Base-by-base conservation (phyloP, 768 basidiomycete genomes). In the Auricularia cornea region DNA sequence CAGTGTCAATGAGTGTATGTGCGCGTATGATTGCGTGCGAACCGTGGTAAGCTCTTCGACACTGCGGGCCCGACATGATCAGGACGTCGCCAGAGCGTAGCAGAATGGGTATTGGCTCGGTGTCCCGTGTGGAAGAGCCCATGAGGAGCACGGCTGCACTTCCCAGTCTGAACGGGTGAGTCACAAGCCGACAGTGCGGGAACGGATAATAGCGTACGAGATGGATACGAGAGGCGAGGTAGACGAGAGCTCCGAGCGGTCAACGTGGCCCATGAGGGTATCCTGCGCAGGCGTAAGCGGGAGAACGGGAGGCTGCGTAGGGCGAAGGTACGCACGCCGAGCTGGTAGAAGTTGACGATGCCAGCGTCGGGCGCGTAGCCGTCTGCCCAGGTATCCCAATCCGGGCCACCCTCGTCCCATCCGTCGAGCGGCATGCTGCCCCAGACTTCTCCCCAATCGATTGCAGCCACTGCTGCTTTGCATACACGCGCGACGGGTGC, bases 241-340 rank as follows among this genome's bases (percentile, higher is more conserved):
- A 2, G 92, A 86, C 68, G 94, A 96, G 10, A 96, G 81, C 75
- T 99, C 96, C 26, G 95, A 94, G 23, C 92, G 89, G 73, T 99
- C 96, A n/a, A 97, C 92, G 72, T 99, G 96, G 0, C 85, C 96
- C 89, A 98, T 98, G 23, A 99, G 83, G 0, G 94, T 92, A 66
- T 98, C 94, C 83, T 87, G 65, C 59, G 23, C n/a, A n/a, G n/a
- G n/a, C 61, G 26, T 54, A 18, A 14, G 54, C 29, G 10, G 2
- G 2, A n/a, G 63, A 56, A 52, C 20, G 29, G 60, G n/a, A 14
- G 16, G 35, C 1, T 29, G 31, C 30, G 18, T 30, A 2, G 31
- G 23, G 60, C 26, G 2, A 41, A 28, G 10, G 10, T 16, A 66
- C 69, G 44, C 23, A 83, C 86, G 74, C 87, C 89, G 54, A 81